Evolutionary conservation across 2,329 filamentous ascomycete species (phyloP).

Genomic region (Phialophora macrospora): DNA sequence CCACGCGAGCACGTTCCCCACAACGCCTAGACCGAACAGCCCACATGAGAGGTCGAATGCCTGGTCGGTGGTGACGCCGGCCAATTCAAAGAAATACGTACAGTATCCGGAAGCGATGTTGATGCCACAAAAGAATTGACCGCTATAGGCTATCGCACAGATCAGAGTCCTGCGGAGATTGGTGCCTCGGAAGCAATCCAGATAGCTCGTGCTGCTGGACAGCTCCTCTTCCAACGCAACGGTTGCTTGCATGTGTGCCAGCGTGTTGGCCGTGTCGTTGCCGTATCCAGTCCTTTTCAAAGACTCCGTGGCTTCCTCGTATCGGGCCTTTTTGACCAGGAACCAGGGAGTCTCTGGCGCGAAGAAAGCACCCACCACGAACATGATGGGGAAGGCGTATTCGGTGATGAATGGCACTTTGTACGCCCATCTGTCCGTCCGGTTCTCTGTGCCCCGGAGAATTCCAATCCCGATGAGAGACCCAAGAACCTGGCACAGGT

Average conservation of each 20-base stretch:
- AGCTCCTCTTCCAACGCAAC: conserved; percentile 38
- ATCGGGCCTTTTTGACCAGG: conserved; percentile 10
- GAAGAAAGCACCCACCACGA: conserved; percentile 44
- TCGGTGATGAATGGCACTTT: conserved; percentile 47
- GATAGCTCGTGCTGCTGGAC: conserved; percentile 41
- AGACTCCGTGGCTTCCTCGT: conserved; percentile 6
- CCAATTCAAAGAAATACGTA: conserved; percentile 49
- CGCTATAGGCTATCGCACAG: conserved; percentile 45
- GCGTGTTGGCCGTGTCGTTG: not conserved
- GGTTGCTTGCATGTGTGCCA: not conserved
- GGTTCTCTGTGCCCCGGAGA: conserved; percentile 42
- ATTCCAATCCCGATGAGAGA: conserved; percentile 42
- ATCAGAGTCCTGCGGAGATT: conserved; percentile 50
- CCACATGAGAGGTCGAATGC: conserved; percentile 66
- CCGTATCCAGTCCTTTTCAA: not conserved
- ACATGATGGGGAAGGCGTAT: conserved; percentile 57
- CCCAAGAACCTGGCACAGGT: conserved; percentile 48
- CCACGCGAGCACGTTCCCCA: not conserved
- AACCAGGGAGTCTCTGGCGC: conserved; percentile 21
- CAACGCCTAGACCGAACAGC: conserved; percentile 25
- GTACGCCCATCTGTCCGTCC: conserved; percentile 45
- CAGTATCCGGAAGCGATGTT: conserved; percentile 43
- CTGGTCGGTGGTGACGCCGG: conserved; percentile 44
- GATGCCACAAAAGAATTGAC: conserved; percentile 45
- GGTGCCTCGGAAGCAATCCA: conserved; percentile 43